Evolutionary conservation across 805 yeast species (phyloP), one percentile per base, ranked within the genome.

Genomic region (Wickerhamomyces strasburgensis): DNA sequence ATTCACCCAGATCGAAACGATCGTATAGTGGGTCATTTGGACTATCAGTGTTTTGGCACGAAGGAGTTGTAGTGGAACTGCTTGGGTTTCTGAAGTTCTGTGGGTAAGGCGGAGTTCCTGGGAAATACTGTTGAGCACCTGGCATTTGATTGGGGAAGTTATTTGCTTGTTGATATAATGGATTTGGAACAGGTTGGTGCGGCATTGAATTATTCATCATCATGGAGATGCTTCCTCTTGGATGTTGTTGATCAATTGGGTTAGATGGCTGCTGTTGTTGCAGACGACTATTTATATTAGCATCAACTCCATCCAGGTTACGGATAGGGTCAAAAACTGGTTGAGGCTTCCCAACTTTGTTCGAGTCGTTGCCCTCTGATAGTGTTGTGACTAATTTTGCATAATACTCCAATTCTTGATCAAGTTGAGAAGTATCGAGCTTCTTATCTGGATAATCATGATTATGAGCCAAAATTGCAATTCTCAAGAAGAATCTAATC

Each of bases 381-480:
- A 10, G 8, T 9, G 13, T 6, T 10, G 6, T 6, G 14, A 29
- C 7, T 10, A 29, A 14, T 14, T 14, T 17, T 17, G 14, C 35
- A 34, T 34, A 34, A 5, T 24, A 10, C n/a, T 10, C 26, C 14
- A 48, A 9, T n/a, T 46, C 50, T 15, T 27, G 16, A 13, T 43
- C 47, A 3, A 48, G 13, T 14, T 23, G 16, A 6, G 39, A 29
- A 2, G 37, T 14, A 23, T 41, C 42, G 6, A 48, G 10, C 29
- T 26, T 15, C 14, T 32, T 29, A 13, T 21, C 33, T 8, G 24
- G 8, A 27, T 35, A 28, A 6, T 39, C n/a, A 6, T 23, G 33
- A 32, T 54, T 54, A 19, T 44, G 41, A 1, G 46, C 46, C 6
- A 51, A n/a, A 9, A 51, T 38, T 3, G 52, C 48, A 26, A 54